Evolutionary conservation across 352 stramenopile species (phyloP).

Genomic region (Phytophthora hybrid): DNA sequence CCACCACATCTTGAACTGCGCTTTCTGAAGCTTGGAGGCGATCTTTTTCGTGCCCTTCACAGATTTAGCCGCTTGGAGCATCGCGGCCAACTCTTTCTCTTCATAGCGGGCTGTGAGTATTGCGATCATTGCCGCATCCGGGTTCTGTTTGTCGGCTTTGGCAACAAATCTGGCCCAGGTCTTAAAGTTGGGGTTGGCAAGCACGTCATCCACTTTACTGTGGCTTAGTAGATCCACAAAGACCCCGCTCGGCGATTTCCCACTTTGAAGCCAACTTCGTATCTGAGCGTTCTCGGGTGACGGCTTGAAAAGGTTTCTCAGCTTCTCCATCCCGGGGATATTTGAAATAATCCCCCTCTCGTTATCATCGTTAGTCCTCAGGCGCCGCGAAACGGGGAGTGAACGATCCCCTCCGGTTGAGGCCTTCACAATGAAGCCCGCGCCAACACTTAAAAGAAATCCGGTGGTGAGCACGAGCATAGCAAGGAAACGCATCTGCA

Average conservation of each 20-base stretch:
- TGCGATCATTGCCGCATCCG: neutral
- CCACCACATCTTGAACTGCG: neutral
- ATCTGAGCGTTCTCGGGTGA: neutral
- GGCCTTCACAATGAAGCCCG: neutral
- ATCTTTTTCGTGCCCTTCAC: neutral
- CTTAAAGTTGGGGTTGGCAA: neutral
- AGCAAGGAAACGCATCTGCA: neutral
- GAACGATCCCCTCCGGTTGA: no score
- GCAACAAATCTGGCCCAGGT: neutral
- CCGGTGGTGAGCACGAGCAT: neutral
- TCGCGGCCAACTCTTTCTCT: neutral
- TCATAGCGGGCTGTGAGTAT: neutral
- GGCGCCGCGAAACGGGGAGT: neutral
- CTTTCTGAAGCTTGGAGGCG: neutral
- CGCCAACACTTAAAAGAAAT: neutral
- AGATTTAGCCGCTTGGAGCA: neutral
- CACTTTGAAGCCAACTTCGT: neutral
- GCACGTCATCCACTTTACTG: neutral
- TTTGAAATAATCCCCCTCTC: neutral
- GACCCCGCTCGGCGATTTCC: neutral
- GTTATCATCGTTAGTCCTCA: neutral
- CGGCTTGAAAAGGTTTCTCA: neutral
- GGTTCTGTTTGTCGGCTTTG: neutral
- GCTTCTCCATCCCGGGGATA: neutral
- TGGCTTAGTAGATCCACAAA: neutral